Evolutionary conservation across 2,329 filamentous ascomycete species (phyloP), one percentile per base, ranked within the genome.

Genomic region (Thielaviopsis populi): DNA sequence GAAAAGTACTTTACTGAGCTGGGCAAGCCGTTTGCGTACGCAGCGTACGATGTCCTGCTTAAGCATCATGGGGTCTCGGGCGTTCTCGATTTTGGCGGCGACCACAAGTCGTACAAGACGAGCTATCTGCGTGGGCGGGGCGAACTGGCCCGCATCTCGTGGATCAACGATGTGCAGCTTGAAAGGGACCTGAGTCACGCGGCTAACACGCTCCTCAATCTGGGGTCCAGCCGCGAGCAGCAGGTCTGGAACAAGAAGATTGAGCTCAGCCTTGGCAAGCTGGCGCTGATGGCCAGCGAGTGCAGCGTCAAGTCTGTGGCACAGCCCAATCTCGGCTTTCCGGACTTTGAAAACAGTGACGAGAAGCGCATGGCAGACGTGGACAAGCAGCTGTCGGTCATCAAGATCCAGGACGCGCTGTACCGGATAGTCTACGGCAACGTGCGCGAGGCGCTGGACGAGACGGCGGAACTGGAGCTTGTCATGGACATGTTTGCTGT

Each of bases 181-280:
- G 88, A 94, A 71, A 80, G 84, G 65, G 84, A 96, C 69, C 90
- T 90, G 67, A 78, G 82, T 13, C 81, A 83, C 64, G 91, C 92
- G 11, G 85, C 87, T 4, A 76, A 83, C 50, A 87, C 85, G 0
- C 79, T 99, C 58, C 77, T 88, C 53, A 77, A 83, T 7, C 79
- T 91, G 22, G 91, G 89, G 0, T 76, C 86, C 22, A 79, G 80
- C 60, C 83, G 84, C 63, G 91, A 96, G 72, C 81, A 83, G 62
- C 87, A 91, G 69, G 75, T 94, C 3, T 97, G 92, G 92, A 90
- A 84, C 75, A 95, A 95, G 76, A 94, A 95, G 73, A 88, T 96
- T 41, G 88, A 97, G 74, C 77, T 97, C 30, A 95, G 90, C 66
- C 79, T 99, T 46, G 88, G 89, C 42, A 97, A 96, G 74, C 79